Percentiles rank a stretch among this genome's conserved stretches.
These are phyloP conservation scores for Thalia dealbata DNA, from an alignment of 176 grass and related monocot genomes.

Conservation along the genomic window DNA sequence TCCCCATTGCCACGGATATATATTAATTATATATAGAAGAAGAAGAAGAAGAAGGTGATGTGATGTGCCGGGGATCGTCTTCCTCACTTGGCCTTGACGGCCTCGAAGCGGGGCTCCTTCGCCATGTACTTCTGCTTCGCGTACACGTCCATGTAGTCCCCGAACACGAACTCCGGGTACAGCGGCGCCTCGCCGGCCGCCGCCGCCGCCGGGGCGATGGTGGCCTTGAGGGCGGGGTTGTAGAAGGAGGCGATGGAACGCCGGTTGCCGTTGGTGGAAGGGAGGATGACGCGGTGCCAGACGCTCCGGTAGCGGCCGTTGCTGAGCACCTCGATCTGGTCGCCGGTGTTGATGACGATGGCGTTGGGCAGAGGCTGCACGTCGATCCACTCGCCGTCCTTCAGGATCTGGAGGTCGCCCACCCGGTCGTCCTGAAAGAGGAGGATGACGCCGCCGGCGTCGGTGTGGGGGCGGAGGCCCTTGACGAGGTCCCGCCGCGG, in stretches of 20 bases:
- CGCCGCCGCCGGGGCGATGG: background rate
- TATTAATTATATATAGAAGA: too few species aligned
- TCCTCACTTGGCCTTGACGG: background rate
- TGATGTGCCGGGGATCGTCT: too few species aligned
- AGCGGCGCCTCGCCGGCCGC: background rate
- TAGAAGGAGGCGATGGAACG: conserved; percentile 56
- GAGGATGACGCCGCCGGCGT: conserved; percentile 52
- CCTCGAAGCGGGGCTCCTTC: background rate
- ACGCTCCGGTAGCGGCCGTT: conserved; percentile 47
- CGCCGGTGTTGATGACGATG: conserved; percentile 59
- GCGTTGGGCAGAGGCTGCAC: conserved; percentile 40
- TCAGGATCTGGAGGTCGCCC: conserved; percentile 46
- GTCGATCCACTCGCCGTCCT: conserved; percentile 45
- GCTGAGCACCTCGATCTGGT: conserved; percentile 64
- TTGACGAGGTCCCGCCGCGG: conserved; percentile 45
- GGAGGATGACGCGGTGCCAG: conserved; percentile 49
- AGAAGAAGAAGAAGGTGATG: too few species aligned
- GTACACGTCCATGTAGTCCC: background rate
- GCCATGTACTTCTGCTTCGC: background rate
- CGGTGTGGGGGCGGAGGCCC: conserved; percentile 53
- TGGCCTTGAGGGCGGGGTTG: conserved; percentile 25
- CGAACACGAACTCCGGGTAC: background rate
- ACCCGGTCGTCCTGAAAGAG: conserved; percentile 53
- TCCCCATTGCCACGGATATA: too few species aligned
- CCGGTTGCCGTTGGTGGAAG: conserved; percentile 45